Percentiles rank a stretch among this genome's conserved stretches.
Conservation (phyloP, 441 rosid species). For the Flueggea neowawraea region DNA sequence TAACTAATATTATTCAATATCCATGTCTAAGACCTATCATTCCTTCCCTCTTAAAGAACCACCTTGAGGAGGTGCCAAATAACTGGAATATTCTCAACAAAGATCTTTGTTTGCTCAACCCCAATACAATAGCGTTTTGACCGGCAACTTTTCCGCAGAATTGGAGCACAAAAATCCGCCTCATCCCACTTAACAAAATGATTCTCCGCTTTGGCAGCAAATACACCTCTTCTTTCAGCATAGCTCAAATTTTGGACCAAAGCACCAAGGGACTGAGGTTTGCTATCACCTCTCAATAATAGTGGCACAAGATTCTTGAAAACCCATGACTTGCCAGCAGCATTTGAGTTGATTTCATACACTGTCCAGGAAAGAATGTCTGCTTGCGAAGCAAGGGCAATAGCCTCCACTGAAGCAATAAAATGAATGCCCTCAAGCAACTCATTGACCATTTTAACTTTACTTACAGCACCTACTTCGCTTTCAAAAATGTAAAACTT, state of each 20-base stretch:
- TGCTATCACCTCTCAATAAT: constrained; percentile 51
- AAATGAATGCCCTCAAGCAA: constrained; percentile 91
- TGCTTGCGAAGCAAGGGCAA: constrained; percentile 67
- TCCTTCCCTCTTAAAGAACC: no score
- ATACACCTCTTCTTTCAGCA: no score
- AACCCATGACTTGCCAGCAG: constrained; percentile 99
- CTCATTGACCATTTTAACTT: constrained; percentile 74
- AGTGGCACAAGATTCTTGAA: constrained; percentile 70
- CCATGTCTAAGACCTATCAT: no score
- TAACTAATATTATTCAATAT: no score
- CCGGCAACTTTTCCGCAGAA: no score
- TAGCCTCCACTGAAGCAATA: constrained; percentile 89
- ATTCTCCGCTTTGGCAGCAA: no score
- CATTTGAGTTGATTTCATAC: constrained; percentile 91
- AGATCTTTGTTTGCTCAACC: no score
- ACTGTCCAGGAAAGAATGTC: constrained; percentile 91
- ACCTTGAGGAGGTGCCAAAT: no score
- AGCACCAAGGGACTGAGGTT: constrained; percentile 43
- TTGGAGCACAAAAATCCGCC: no score
- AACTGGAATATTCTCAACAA: no score
- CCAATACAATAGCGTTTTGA: no score
- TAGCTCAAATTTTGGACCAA: constrained; percentile 64
- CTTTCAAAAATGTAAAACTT: constrained; percentile 72
- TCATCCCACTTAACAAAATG: no score
- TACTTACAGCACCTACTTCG: constrained; percentile 88